Percentiles rank a stretch among this genome's conserved stretches.
These are phyloP conservation scores for Quercus dentata DNA, from an alignment of 306 rosid species.

Conservation along the genomic window DNA sequence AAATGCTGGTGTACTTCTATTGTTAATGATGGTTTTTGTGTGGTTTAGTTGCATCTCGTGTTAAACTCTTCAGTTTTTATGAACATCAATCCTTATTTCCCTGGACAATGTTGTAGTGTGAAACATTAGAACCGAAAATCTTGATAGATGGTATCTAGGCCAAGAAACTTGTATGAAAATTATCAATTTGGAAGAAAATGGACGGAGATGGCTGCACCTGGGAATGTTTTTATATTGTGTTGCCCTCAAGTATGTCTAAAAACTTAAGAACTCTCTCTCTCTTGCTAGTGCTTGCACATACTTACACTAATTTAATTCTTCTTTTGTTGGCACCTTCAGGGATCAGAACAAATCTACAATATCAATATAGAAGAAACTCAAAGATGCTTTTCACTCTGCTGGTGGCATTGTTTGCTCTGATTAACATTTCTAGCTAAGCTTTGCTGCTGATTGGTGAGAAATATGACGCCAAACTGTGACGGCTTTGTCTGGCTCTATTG, in stretches of 20 bases:
- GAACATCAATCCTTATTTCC: conserved; percentile 72
- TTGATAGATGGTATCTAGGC: conserved; percentile 83
- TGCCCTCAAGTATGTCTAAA: conserved; percentile 50
- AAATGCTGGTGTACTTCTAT: too few species aligned
- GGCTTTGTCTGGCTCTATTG: too few species aligned
- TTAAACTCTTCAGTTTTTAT: conserved; percentile 12
- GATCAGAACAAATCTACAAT: conserved; percentile 21
- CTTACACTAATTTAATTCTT: neutral
- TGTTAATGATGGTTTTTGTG: too few species aligned
- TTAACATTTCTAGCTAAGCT: conserved; percentile 33
- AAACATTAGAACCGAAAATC: conserved; percentile 80
- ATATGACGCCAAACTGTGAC: too few species aligned
- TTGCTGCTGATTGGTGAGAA: neutral
- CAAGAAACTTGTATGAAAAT: conserved; percentile 85
- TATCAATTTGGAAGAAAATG: conserved; percentile 69
- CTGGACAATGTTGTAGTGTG: conserved; percentile 78
- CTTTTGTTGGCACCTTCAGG: conserved; percentile 38
- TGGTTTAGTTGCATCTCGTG: neutral
- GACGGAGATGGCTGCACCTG: conserved; percentile 61
- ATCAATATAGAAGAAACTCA: conserved; percentile 17
- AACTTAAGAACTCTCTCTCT: neutral
- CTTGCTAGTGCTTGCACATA: neutral
- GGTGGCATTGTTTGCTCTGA: conserved; percentile 36
- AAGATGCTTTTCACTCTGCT: conserved; percentile 36
- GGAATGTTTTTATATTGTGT: conserved; percentile 77